These are phyloP conservation scores for Berberis thunbergii DNA, from an alignment of 164 flowering plant genomes.

Conservation along the genomic window DNA sequence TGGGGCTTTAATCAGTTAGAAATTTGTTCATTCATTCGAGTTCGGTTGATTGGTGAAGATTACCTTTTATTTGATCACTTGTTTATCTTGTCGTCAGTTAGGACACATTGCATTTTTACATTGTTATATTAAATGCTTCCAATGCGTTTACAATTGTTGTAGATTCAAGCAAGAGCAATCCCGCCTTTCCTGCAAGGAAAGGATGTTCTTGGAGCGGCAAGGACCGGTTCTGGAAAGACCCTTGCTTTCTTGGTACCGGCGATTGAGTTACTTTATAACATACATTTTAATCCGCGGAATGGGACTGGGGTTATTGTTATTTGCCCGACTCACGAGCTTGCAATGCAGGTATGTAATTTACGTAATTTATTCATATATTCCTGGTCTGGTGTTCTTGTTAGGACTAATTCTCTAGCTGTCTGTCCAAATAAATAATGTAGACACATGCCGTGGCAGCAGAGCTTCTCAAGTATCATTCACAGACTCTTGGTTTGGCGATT, in stretches of 20 bases:
- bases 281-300: slow-evolving; percentile 58
- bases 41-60: too few relatives aligned
- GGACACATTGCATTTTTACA: too few relatives aligned
- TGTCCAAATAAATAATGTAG: slow-evolving; percentile 23
- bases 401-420: not conserved
- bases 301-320: slow-evolving; percentile 88
- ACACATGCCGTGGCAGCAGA: slow-evolving; percentile 93
- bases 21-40: not conserved
- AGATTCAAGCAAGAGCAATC: slow-evolving; percentile 89
- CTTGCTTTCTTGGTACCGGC: slow-evolving; percentile 95
- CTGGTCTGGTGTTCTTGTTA: not conserved
- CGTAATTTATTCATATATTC: not conserved
- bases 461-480: slow-evolving; percentile 81
- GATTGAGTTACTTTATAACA: slow-evolving; percentile 59
- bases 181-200: slow-evolving; percentile 72
- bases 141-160: slow-evolving; percentile 8
- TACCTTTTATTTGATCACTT: too few relatives aligned
- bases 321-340: slow-evolving; percentile 98
- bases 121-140: not conserved
- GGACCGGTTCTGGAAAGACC: slow-evolving; percentile 97
- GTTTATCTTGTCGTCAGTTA: too few relatives aligned
- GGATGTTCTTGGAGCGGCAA: slow-evolving; percentile 95
- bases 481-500: slow-evolving; percentile 78
- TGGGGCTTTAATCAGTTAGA: not conserved
- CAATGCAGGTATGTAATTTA: slow-evolving; percentile 61